Conservation (phyloP, 179 eudicot species). For the Actinidia polygama region DNA sequence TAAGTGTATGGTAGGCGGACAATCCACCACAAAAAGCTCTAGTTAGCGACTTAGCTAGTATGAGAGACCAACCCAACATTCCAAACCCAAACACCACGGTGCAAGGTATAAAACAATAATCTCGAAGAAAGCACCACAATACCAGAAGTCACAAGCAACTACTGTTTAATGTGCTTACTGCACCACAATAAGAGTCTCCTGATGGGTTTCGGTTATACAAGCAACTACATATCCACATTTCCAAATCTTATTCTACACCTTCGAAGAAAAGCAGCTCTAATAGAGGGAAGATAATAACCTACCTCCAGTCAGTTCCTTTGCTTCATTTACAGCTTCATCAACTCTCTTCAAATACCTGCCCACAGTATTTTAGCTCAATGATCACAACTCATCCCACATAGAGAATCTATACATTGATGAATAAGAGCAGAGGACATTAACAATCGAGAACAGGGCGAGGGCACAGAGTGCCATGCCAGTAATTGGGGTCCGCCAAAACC, state of each 20-base stretch:
- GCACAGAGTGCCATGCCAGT: constrained; percentile 87
- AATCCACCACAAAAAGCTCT: background rate
- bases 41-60: background rate
- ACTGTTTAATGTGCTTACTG: background rate
- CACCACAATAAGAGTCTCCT: background rate
- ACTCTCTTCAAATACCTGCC: constrained; percentile 73
- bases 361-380: constrained; percentile 10
- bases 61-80: background rate
- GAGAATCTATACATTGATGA: background rate
- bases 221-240: constrained; percentile 11
- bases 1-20: background rate
- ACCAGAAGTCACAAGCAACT: background rate
- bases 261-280: constrained; percentile 4
- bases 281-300: background rate
- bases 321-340: constrained; percentile 75
- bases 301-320: constrained; percentile 67
- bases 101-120: background rate
- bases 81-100: background rate
- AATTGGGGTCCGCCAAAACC: constrained; percentile 79
- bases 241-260: background rate
- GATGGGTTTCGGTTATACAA: background rate
- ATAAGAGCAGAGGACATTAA: constrained; percentile 28
- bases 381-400: background rate
- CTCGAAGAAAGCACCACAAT: background rate
- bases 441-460: constrained; percentile 98